A percentile compares a stretch with the other conserved stretches of the same genome.
Conservation (phyloP, 768 basidiomycete genomes). For the Podaxis pistillaris region DNA sequence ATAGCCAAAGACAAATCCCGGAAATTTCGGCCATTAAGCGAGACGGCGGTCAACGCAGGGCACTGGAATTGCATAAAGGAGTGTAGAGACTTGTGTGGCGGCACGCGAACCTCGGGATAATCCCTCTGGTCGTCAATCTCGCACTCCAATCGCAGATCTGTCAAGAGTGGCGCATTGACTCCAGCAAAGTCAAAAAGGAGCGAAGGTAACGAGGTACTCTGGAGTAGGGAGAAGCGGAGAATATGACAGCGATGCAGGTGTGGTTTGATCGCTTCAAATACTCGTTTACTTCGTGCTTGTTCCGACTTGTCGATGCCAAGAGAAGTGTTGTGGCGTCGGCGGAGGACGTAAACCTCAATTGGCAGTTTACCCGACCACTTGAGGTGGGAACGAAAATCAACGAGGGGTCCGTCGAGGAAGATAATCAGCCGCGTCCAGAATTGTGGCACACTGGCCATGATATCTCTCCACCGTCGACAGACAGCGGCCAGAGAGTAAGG, state of each 20-base stretch:
- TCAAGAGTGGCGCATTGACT: constrained; percentile 7
- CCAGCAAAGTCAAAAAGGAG: constrained; percentile 6
- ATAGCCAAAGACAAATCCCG: constrained; percentile 9
- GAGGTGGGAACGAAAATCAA: constrained; percentile 14
- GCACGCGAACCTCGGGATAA: neutral
- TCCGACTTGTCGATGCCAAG: constrained; percentile 8
- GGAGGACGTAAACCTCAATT: constrained; percentile 18
- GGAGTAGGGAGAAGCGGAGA: constrained; percentile 19
- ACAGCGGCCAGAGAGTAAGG: constrained; percentile 16
- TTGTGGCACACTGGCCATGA: constrained; percentile 9
- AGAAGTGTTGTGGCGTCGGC: constrained; percentile 13
- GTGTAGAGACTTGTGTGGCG: neutral
- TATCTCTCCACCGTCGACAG: constrained; percentile 15
- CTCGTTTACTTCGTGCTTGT: neutral
- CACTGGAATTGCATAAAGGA: neutral
- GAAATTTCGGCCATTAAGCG: constrained; percentile 22
- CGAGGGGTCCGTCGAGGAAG: constrained; percentile 17
- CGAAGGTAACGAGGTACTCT: constrained; percentile 22
- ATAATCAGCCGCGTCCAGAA: constrained; percentile 23
- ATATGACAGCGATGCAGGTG: constrained; percentile 20
- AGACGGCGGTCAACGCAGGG: constrained; percentile 16
- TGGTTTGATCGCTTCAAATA: constrained; percentile 17
- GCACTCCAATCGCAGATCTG: constrained; percentile 15
- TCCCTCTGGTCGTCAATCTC: constrained; percentile 17
- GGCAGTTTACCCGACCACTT: constrained; percentile 15